Percentiles rank a stretch among this genome's conserved stretches.
Evolutionary conservation across 768 basidiomycete species (phyloP).

Genomic region (Candolleomyces aberdarensis): DNA sequence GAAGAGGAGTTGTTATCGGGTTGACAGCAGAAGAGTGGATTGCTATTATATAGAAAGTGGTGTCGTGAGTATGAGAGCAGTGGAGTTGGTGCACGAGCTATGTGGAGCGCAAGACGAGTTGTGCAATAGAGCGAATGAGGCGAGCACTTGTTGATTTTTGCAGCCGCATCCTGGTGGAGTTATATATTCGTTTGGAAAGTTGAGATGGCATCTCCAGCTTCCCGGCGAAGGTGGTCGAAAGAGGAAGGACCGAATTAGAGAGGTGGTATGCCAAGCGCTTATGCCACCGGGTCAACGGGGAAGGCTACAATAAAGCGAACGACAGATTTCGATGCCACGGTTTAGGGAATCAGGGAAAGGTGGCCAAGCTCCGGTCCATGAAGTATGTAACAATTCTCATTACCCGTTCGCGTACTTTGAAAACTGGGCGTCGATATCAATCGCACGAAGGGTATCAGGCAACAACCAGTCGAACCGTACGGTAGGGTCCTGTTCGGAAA

Average conservation of each 20-base stretch:
- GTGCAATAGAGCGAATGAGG: not conserved
- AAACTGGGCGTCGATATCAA: too few relatives aligned
- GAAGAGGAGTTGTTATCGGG: not conserved
- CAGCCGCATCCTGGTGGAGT: not conserved
- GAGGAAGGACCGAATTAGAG: not conserved
- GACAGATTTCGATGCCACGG: not conserved
- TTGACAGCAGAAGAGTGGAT: not conserved
- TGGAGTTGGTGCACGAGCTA: not conserved
- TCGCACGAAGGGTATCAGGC: too few relatives aligned
- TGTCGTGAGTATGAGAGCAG: not conserved
- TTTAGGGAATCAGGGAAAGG: not conserved
- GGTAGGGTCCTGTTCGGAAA: not conserved
- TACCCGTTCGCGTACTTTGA: too few relatives aligned
- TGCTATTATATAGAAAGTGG: not conserved
- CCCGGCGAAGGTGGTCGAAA: conserved; percentile 1
- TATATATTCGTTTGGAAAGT: not conserved
- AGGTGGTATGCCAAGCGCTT: conserved; percentile 4
- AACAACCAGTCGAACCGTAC: not conserved
- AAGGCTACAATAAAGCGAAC: not conserved
- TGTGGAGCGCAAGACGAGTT: conserved; percentile 3
- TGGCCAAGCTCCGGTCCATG: conserved; percentile 8
- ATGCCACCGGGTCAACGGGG: conserved; percentile 3
- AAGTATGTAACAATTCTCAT: not conserved
- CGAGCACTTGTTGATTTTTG: not conserved
- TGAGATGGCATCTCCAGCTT: not conserved